Evolutionary conservation across 176 grass and related monocot species (phyloP), one percentile per base, ranked within the genome.

Genomic region (Poa pratensis): DNA sequence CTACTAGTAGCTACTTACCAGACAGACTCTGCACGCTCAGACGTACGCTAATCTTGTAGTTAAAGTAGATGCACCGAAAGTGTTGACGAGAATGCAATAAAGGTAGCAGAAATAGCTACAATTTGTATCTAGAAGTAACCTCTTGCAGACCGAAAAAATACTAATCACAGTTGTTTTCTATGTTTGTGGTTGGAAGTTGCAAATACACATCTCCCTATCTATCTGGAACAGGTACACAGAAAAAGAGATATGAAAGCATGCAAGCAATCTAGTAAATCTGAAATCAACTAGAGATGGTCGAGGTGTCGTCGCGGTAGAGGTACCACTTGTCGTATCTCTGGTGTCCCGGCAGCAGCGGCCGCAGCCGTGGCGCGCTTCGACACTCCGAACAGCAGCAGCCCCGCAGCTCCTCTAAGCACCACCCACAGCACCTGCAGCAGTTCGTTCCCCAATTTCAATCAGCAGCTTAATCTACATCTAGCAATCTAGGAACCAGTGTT

Each of bases 281-380:
- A 49, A 26, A 46, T 73, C 43, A 50, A 15, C 71, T 74, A 2
- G 71, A 74, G 71, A 74, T 51, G 71, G 43, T 27, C 23, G 45
- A 51, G 15, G 7, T 17, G 26, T 53, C 65, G 24, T 92, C 89
- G 16, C 93, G 96, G 40, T 98, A 98, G n/a, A 90, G 69, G 50
- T 95, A 89, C 96, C 96, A 98, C 81, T 95, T 98, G 19, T 86
- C 58, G 45, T 95, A 98, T 87, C 93, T 91, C 71, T 92, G 92
- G 67, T 83, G 80, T 5, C 87, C 74, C n/a, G 82, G 73, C 58
- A 98, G 86, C 42, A 95, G 76, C 2, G 96, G 96, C 42, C 96
- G 86, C 63, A 94, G 80, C 43, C 96, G 87, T 85, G 96, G 93
- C 7, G 91, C 91, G 1, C 15, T 58, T 14, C 28, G 89, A 87